Base-by-base conservation (phyloP, 2,329 filamentous ascomycete genomes). In the Nothophaeocryptopus gaeumannii region DNA sequence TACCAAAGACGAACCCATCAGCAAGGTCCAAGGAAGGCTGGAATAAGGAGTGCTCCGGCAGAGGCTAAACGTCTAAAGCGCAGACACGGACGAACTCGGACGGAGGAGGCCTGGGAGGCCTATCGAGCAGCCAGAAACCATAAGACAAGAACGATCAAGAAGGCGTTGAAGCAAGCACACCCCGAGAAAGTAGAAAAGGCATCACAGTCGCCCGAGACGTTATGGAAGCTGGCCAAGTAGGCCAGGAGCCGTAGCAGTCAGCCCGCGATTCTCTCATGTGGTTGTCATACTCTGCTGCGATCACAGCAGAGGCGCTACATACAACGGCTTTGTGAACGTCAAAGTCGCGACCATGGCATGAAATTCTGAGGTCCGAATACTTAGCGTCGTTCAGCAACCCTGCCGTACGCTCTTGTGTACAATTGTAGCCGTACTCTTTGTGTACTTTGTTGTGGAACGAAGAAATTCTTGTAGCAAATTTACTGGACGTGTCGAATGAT, bases 21-120 rank as follows among this genome's bases (percentile, higher is more conserved):
- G n/a, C 11, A 10, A 43, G 16, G 20, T 33, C 34, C 13, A 43
- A n/a, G 16, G 8, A 43, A 33, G 29, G 30, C n/a, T 43, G 30
- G 40, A 43, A 43, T 43, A 32, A 32, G 30, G 9, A 43, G 34
- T 43, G 30, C 40, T n/a, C n/a, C n/a, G n/a, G 32, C 32, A 35
- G 32, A 34, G 15, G 32, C 32, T 15, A 45, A 45, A 20, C 32
- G 32, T 12, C 41, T 45, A 14, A 45, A 45, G 26, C 30, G 41
- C 16, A 36, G 32, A 36, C 26, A 16, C 26, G 26, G 30, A 11
- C 32, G 32, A 36, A 14, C 35, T 14, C 32, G 36, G 8, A 45
- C 32, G 15, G 32, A 45, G 14, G 14, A 45, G 15, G 32, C 35
- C 32, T 45, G 26, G 41, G 32, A 45, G 30, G 38, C 38, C 14